These are phyloP conservation scores for Hypholoma fasciculare DNA, from an alignment of 768 basidiomycete species.

Conservation along the genomic window DNA sequence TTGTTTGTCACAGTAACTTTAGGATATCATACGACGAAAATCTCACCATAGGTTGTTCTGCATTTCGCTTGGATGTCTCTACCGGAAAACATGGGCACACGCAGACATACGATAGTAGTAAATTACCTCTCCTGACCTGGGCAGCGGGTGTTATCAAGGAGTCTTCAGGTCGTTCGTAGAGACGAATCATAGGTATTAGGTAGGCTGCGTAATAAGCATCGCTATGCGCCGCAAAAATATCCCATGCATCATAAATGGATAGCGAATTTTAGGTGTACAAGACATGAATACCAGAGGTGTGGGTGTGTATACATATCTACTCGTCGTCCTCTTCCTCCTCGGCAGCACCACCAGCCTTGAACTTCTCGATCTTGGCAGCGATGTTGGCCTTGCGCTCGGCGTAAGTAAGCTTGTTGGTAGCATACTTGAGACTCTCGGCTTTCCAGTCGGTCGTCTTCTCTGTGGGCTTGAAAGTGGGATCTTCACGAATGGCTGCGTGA, in stretches of 20 bases:
- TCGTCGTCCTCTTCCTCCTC: conserved; percentile 67
- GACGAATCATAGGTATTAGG: background rate
- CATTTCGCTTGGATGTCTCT: conserved; percentile 48
- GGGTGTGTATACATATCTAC: conserved; percentile 35
- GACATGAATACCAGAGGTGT: conserved; percentile 11
- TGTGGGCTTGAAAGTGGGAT: conserved; percentile 86
- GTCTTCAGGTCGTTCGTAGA: conserved; percentile 3
- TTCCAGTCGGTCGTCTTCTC: conserved; percentile 94
- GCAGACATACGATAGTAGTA: conserved; percentile 34
- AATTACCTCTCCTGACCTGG: conserved; percentile 50
- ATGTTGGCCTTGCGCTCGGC: conserved; percentile 81
- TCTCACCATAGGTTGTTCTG: conserved; percentile 56
- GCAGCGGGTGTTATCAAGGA: conserved; percentile 43
- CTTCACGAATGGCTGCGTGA: conserved; percentile 94
- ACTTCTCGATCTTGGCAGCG: conserved; percentile 86
- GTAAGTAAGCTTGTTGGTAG: conserved; percentile 64
- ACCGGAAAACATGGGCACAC: conserved; percentile 40
- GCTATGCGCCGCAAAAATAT: background rate
- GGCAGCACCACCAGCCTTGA: conserved; percentile 68
- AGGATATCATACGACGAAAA: conserved; percentile 53
- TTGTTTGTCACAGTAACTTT: conserved; percentile 54
- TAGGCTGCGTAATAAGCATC: conserved; percentile 1
- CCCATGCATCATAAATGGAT: background rate
- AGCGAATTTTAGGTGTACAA: conserved; percentile 6
- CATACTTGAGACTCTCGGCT: conserved; percentile 75